A percentile compares a stretch with the other conserved stretches of the same genome.
Evolutionary conservation across 768 basidiomycete species (phyloP).

Genomic region (Macrolepiota fuliginosa): DNA sequence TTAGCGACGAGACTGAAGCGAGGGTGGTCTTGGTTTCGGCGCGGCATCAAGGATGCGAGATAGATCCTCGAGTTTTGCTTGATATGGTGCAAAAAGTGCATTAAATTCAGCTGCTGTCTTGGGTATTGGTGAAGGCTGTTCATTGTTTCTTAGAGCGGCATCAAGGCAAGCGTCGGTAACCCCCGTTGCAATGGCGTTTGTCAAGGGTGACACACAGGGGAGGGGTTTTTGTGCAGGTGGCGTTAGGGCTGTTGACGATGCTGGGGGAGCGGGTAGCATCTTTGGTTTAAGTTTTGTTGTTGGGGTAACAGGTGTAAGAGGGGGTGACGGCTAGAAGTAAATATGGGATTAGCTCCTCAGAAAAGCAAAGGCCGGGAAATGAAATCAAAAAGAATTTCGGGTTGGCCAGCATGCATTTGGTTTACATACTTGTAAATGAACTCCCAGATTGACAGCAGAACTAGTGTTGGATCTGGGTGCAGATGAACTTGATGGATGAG

Average conservation of each 20-base stretch:
- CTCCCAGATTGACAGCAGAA: not conserved
- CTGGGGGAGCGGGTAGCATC: not conserved
- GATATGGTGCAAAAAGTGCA: constrained; percentile 19
- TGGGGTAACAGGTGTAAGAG: not conserved
- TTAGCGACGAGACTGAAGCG: not conserved
- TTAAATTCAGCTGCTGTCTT: constrained; percentile 19
- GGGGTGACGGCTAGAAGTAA: constrained; percentile 1
- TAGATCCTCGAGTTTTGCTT: constrained; percentile 14
- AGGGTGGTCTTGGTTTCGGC: not conserved
- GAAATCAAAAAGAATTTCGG: not conserved
- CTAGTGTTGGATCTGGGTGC: not conserved
- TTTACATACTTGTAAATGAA: not conserved
- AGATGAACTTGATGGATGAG: not conserved
- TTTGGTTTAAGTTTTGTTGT: not conserved
- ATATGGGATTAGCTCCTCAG: not conserved
- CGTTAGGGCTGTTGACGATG: not conserved
- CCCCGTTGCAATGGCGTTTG: not conserved
- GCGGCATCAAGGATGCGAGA: constrained; percentile 14
- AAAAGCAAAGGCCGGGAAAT: not conserved
- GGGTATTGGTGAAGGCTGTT: not conserved
- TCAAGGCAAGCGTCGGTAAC: not conserved
- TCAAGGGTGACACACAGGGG: not conserved
- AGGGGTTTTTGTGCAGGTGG: not conserved
- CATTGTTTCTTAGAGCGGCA: not conserved
- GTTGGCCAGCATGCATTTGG: not conserved